phyloP scores from a whole-genome alignment of 2,329 filamentous ascomycete genomes.

The Knoxdaviesia proteae region DNA sequence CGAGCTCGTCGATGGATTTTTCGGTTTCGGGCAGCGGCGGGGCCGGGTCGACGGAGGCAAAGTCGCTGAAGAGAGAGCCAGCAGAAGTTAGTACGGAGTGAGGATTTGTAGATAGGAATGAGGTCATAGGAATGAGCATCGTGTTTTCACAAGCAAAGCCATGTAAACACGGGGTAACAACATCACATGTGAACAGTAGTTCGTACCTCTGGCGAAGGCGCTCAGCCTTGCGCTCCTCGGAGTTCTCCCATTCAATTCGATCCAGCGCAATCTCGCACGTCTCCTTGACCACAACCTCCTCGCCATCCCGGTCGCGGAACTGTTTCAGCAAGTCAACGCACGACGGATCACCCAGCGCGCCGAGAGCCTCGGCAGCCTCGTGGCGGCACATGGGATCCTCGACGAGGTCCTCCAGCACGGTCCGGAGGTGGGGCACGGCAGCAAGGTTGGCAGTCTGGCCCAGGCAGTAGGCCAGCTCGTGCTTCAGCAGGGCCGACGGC shows the following conservation, averaged over 20 bases:
- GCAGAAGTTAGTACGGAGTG: neutral
- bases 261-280: conserved; percentile 95
- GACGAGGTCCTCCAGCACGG: conserved; percentile 53
- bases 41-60: conserved; percentile 86
- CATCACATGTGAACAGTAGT: conserved; percentile 6
- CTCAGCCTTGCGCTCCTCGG: conserved; percentile 48
- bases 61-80: conserved; percentile 42
- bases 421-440: conserved; percentile 50
- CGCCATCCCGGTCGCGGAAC: conserved; percentile 53
- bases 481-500: conserved; percentile 77
- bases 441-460: conserved; percentile 69
- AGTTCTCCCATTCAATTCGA: conserved; percentile 83
- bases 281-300: conserved; percentile 69
- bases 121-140: neutral
- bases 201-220: conserved; percentile 59
- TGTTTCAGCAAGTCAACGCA: conserved; percentile 55
- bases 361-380: conserved; percentile 87
- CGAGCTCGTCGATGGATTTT: conserved; percentile 52
- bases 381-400: conserved; percentile 93
- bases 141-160: too few relatives aligned
- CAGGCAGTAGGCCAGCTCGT: conserved; percentile 92
- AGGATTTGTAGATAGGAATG: neutral
- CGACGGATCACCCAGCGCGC: conserved; percentile 56
- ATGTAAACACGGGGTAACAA: too few relatives aligned
- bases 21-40: conserved; percentile 61